phyloP scores from a whole-genome alignment of 2,329 filamentous ascomycete species.

The Sclerotinia spermophila region DNA sequence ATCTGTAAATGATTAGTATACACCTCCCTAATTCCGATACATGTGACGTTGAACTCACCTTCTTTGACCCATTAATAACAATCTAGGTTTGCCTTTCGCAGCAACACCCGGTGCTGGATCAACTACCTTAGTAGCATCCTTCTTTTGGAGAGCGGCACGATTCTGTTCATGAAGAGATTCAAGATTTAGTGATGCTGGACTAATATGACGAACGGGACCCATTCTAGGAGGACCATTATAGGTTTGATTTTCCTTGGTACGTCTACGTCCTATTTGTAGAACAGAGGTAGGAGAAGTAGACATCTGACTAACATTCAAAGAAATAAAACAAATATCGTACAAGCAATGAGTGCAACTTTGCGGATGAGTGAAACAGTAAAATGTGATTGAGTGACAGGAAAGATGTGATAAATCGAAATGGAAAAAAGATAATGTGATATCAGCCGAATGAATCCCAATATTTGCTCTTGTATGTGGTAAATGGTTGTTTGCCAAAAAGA shows the following conservation, averaged over 20 bases:
- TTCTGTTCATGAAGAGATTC: constrained; percentile 62
- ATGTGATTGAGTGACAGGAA: not conserved
- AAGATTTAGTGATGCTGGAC: constrained; percentile 60
- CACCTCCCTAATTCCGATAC: not conserved
- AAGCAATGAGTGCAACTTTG: constrained; percentile 28
- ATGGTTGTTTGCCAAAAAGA: not conserved
- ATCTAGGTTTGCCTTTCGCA: constrained; percentile 68
- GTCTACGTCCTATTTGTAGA: constrained; percentile 34
- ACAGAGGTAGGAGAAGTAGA: constrained; percentile 26
- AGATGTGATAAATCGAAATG: not conserved
- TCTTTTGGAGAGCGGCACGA: constrained; percentile 48
- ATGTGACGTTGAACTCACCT: constrained; percentile 54
- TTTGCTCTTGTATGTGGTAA: not conserved
- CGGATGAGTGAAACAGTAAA: constrained; percentile 1
- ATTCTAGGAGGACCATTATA: constrained; percentile 37
- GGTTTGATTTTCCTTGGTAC: constrained; percentile 30
- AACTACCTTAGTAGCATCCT: constrained; percentile 44
- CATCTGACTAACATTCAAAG: constrained; percentile 17
- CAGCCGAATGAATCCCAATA: not conserved
- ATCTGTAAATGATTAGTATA: constrained; percentile 53
- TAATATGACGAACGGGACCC: constrained; percentile 43
- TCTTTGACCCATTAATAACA: constrained; percentile 92
- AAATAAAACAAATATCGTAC: constrained; percentile 10
- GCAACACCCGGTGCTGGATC: constrained; percentile 46
- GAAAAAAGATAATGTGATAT: not conserved